Evolutionary conservation across 202 grass and related monocot species (phyloP).

Genomic region (Miscanthus sacchariflorus): DNA sequence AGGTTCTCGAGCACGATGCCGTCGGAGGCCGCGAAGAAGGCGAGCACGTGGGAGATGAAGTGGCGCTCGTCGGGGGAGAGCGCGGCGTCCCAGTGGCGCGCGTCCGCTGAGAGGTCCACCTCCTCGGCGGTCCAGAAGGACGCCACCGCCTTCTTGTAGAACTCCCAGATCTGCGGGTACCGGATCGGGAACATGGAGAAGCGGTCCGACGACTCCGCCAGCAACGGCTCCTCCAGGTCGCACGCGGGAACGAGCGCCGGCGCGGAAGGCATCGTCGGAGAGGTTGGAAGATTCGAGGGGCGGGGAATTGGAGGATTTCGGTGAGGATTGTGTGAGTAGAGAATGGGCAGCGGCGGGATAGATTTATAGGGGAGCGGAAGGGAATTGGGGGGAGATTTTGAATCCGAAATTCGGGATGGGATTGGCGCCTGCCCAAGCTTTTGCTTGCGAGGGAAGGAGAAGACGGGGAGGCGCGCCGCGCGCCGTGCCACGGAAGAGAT

Average conservation of each 20-base stretch:
- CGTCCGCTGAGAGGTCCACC: conserved; percentile 70
- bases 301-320: not conserved
- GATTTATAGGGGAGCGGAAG: conserved; percentile 41
- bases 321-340: not conserved
- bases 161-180: conserved; percentile 78
- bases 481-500: conserved; percentile 40
- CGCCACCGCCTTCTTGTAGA: conserved; percentile 86
- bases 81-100: conserved; percentile 65
- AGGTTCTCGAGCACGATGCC: conserved; percentile 95
- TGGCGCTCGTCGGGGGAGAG: conserved; percentile 69
- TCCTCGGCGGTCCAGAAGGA: conserved; percentile 87
- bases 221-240: conserved; percentile 67
- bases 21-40: conserved; percentile 87
- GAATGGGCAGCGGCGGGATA: not conserved
- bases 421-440: not conserved
- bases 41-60: conserved; percentile 84
- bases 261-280: conserved; percentile 62
- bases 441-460: conserved; percentile 36
- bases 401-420: conserved; percentile 35
- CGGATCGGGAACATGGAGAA: conserved; percentile 87
- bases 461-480: conserved; percentile 4
- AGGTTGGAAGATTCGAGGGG: not conserved
- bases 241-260: conserved; percentile 40
- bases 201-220: conserved; percentile 69
- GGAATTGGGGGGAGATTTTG: conserved; percentile 39